These are phyloP conservation scores for Russula sp. DNA, from an alignment of 768 basidiomycete species.

Conservation along the genomic window DNA sequence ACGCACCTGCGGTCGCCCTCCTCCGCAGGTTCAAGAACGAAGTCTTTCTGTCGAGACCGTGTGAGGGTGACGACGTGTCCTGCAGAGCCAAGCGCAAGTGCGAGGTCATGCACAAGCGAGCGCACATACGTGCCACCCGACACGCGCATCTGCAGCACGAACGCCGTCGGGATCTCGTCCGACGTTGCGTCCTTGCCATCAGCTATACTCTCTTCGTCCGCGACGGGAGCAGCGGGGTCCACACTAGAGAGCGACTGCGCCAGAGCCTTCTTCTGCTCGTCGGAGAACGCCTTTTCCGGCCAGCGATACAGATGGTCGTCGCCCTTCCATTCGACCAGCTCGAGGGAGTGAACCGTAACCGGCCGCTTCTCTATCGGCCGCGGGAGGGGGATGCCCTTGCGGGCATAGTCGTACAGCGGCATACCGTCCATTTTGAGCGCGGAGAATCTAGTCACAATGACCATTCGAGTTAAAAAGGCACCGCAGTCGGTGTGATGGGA, in stretches of 20 bases:
- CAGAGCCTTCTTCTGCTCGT: slow-evolving; percentile 63
- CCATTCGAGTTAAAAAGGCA: neutral
- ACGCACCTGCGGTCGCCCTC: slow-evolving; percentile 55
- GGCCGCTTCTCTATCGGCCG: slow-evolving; percentile 86
- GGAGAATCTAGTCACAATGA: slow-evolving; percentile 61
- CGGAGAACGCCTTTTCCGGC: slow-evolving; percentile 64
- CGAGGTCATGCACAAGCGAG: slow-evolving; percentile 91
- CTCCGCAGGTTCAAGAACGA: slow-evolving; percentile 44
- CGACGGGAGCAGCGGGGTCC: slow-evolving; percentile 33
- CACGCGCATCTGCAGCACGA: slow-evolving; percentile 86
- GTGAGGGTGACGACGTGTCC: slow-evolving; percentile 91
- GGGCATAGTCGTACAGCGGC: slow-evolving; percentile 92
- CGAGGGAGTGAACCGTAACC: slow-evolving; percentile 74
- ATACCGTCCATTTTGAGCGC: slow-evolving; percentile 98
- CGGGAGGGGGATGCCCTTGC: slow-evolving; percentile 83
- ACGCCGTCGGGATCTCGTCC: slow-evolving; percentile 55
- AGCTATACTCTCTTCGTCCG: slow-evolving; percentile 25
- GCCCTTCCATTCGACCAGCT: slow-evolving; percentile 73
- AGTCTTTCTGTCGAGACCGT: slow-evolving; percentile 84
- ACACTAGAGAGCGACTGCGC: slow-evolving; percentile 52
- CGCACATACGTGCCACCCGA: slow-evolving; percentile 97
- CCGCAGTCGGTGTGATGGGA: neutral
- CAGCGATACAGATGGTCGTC: slow-evolving; percentile 66
- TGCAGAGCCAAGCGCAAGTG: slow-evolving; percentile 72
- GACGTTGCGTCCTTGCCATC: slow-evolving; percentile 20